Base-by-base conservation (phyloP, 2,329 filamentous ascomycete genomes). In the Knufia petricola region DNA sequence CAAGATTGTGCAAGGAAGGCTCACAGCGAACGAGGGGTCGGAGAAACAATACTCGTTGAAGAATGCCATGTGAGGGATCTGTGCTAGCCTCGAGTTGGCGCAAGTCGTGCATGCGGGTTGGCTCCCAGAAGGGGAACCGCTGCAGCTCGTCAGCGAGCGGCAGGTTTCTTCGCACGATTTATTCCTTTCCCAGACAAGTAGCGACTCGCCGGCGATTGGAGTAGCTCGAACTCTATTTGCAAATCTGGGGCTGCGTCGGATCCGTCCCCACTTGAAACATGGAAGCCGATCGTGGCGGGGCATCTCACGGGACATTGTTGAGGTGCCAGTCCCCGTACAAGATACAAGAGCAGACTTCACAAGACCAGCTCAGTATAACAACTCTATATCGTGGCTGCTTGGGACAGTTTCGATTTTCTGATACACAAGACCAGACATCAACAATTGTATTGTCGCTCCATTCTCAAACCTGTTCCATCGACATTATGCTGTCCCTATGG, bases 401-500 rank as follows among this genome's bases (percentile, higher is more conserved):
- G n/a, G 19, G 31, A 9, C 12, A 23, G 9, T 34, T 13, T 24
- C 20, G 23, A 19, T 13, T 12, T 37, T 19, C 31, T 9, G n/a
- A n/a, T n/a, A n/a, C n/a, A n/a, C n/a, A n/a, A n/a, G n/a, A n/a
- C n/a, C n/a, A n/a, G n/a, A n/a, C n/a, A n/a, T n/a, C n/a, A n/a
- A n/a, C n/a, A n/a, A n/a, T n/a, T n/a, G n/a, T 13, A 19, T 21
- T 21, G 42, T 12, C 28, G 19, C 28, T 15, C 19, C 31, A n/a
- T n/a, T n/a, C n/a, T n/a, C n/a, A n/a, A n/a, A n/a, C n/a, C n/a
- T n/a, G n/a, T n/a, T n/a, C n/a, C n/a, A 39, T 17, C 32, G 26
- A 30, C 46, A 42, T 21, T 23, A 42, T 42, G 46, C 26, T 24
- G 21, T 28, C 37, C 12, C 20, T 48, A n/a, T 41, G 37, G 37